Evolutionary conservation across 768 basidiomycete genomes (phyloP), one percentile per base, ranked within the genome.

Genomic region (Mrakia frigida): DNA sequence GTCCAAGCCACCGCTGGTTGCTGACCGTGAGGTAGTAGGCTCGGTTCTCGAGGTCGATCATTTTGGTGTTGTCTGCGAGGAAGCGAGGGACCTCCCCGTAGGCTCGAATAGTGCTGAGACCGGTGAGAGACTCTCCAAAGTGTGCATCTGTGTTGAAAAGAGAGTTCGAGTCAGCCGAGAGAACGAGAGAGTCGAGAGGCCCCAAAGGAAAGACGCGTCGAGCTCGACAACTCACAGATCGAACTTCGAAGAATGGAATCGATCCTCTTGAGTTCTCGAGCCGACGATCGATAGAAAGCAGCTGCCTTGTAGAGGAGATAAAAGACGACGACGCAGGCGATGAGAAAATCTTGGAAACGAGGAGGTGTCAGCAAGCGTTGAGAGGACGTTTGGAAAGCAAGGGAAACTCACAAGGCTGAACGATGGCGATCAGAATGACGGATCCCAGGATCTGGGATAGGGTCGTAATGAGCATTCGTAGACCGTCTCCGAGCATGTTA

Each of bases 41-140:
- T 59, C 50, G 35, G 35, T 52, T 70, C 37, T 98, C 94, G 35
- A 91, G 84, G 79, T 97, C 90, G 43, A 94, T 86, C 25, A 88
- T 86, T n/a, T 86, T 85, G 78, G 89, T 85, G 80, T 95, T 98
- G 74, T 93, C 91, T 6, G 83, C 82, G 60, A 86, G 83, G 86
- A 97, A 97, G 14, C 94, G 87, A 3, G 88, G 90, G 77, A 96
- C 82, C 82, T 93, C 94, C 11, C 90, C 90, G 79, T 97, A 97
- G 0, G 93, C 93, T 50, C 73, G 69, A n/a, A 82, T 79, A 0
- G 80, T 82, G 1, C 91, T 87, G 53, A 96, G 83, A 25, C 95
- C 95, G 21, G 90, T 90, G 23, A 97, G 85, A 31, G 91, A 91
- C 84, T 97, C 94, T 2, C 92, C 92, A 83, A 97, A 97, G 82